phyloP scores from a whole-genome alignment of 164 flowering plant species.

The Magnolia changhungtana region DNA sequence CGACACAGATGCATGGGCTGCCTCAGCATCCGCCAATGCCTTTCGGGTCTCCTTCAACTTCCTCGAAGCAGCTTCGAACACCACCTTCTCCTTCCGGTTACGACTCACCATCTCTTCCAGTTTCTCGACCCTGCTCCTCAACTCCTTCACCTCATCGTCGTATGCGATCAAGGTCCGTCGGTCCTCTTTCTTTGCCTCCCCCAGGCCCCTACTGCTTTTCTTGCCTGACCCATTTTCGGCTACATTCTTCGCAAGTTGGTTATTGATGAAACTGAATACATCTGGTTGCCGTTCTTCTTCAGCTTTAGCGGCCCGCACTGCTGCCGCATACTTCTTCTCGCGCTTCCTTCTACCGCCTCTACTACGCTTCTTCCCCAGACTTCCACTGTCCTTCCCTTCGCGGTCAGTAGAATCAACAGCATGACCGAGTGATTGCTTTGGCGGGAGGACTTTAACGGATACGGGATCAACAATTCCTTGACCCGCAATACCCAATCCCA shows the following conservation, averaged over 20 bases:
- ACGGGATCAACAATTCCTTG: constrained; percentile 84
- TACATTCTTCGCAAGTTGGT: constrained; percentile 52
- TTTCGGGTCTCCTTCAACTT: constrained; percentile 71
- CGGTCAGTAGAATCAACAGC: constrained; percentile 39
- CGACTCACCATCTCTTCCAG: constrained; percentile 84
- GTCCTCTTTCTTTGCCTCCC: constrained; percentile 55
- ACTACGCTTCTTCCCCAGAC: constrained; percentile 50
- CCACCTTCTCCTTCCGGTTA: constrained; percentile 74
- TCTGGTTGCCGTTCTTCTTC: constrained; percentile 50
- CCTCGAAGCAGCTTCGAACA: constrained; percentile 76
- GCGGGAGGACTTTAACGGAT: constrained; percentile 70
- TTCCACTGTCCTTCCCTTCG: constrained; percentile 23
- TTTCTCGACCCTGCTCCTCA: constrained; percentile 55
- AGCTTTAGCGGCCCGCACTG: constrained; percentile 53
- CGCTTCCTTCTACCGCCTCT: constrained; percentile 93
- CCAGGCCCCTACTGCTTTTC: constrained; percentile 32
- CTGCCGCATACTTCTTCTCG: constrained; percentile 76
- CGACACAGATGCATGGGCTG: constrained; percentile 71
- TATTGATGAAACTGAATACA: constrained; percentile 78
- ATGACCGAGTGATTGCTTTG: constrained; percentile 88
- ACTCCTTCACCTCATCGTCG: constrained; percentile 70
- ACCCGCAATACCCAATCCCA: constrained; percentile 84
- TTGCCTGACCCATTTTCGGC: constrained; percentile 31
- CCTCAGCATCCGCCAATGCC: constrained; percentile 69
- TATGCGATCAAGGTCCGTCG: constrained; percentile 62